Percentiles rank a stretch among this genome's conserved stretches.
Conservation (phyloP, 2,329 filamentous ascomycete genomes). For the Penicillium sclerotigenum region DNA sequence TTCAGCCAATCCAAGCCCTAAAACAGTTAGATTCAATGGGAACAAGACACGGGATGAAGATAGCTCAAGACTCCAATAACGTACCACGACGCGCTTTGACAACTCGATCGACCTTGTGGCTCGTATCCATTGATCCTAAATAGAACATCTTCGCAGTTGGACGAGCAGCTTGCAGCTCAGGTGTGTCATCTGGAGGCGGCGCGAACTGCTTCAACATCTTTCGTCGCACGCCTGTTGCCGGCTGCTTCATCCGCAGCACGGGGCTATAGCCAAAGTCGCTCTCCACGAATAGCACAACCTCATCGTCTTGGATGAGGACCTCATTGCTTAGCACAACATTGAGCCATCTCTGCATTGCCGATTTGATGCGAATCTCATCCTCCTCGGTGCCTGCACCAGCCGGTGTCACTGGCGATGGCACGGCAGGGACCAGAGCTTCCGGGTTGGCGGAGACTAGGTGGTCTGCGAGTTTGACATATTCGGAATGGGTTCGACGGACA, state of each 20-base stretch:
- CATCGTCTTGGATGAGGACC: constrained; percentile 88
- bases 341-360: constrained; percentile 87
- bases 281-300: constrained; percentile 98
- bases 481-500: constrained; percentile 88
- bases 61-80: constrained; percentile 18
- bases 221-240: constrained; percentile 87
- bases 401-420: constrained; percentile 90
- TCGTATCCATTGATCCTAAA: constrained; percentile 90
- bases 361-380: constrained; percentile 85
- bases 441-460: constrained; percentile 97
- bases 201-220: constrained; percentile 98
- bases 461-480: constrained; percentile 93
- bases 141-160: constrained; percentile 96
- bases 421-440: constrained; percentile 87
- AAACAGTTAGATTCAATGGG: constrained; percentile 5
- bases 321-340: constrained; percentile 92
- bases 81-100: constrained; percentile 89
- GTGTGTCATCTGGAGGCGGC: constrained; percentile 93
- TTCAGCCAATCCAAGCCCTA: constrained; percentile 86
- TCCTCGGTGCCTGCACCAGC: constrained; percentile 95
- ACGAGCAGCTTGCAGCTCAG: constrained; percentile 83
- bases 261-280: constrained; percentile 98
- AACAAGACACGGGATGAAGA: not conserved
- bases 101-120: constrained; percentile 91
- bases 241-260: constrained; percentile 91